Base-by-base conservation (phyloP, 2,329 filamentous ascomycete genomes). In the Microcyclospora pomicola region DNA sequence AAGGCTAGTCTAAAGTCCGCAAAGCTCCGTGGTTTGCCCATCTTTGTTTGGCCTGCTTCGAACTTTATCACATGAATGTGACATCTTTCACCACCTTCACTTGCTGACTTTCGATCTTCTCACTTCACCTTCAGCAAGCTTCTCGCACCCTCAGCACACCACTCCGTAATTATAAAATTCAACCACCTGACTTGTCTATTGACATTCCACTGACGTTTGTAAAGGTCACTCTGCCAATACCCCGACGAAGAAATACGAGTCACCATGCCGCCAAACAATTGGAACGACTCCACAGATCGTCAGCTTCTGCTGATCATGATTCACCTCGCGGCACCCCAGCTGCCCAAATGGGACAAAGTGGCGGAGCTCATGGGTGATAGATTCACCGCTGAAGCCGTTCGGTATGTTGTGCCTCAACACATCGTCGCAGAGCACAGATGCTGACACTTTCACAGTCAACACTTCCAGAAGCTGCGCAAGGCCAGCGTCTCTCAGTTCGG, bases 401-500 rank as follows among this genome's bases (percentile, higher is more conserved):
- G 45, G 47, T 49, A 42, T 15, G 38, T 35, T 6, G 12, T n/a
- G 24, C 6, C n/a, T 19, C 13, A 12, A 3, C 9, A 10, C 16
- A 29, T 14, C n/a, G 6, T 12, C 24, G 5, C 15, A n/a, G 6
- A 5, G 16, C 33, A 15, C n/a, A 34, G 3, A 5, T 12, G 12
- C 13, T 34, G n/a, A 36, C 34, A n/a, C 10, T 10, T 29, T 31
- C 14, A 24, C 34, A 50, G 48, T 10, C 46, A 50, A 33, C 46
- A 44, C 31, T 50, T 45, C 33, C 42, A 47, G 19, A 50, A 49
- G 35, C 32, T 49, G 12, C 49, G 51, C 33, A 51, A 54, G 39
- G 44, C 43, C 2, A 36, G 33, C 30, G 46, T 45, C 27, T 44
- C 49, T 28, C 37, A 49, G 19, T 42, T 42, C 31, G 51, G 50